Percentiles rank a stretch among this genome's conserved stretches.
Evolutionary conservation across 2,329 filamentous ascomycete species (phyloP).

Genomic region (Endothia cerciana): DNA sequence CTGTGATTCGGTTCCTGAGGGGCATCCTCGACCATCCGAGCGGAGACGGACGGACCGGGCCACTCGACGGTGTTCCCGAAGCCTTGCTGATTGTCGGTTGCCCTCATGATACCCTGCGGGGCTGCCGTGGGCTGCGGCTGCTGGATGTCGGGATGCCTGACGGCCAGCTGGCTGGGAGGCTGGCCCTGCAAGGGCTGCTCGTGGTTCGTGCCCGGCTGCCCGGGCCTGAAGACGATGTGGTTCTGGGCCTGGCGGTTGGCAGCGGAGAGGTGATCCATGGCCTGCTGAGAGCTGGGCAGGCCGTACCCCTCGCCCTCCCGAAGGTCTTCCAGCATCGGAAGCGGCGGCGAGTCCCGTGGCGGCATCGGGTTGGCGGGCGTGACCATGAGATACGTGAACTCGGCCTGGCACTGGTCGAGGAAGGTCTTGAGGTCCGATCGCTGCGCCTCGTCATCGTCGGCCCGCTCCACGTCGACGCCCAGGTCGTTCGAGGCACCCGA

Average conservation of each 20-base stretch:
- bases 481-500: slow-evolving; percentile 46
- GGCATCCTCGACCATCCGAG: slow-evolving; percentile 33
- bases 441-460: slow-evolving; percentile 54
- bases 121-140: slow-evolving; percentile 46
- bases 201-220: slow-evolving; percentile 56
- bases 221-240: slow-evolving; percentile 36
- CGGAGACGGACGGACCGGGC: slow-evolving; percentile 35
- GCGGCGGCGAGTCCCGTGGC: slow-evolving; percentile 63
- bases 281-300: slow-evolving; percentile 47
- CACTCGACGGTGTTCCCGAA: slow-evolving; percentile 43
- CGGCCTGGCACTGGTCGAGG: slow-evolving; percentile 66
- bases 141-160: slow-evolving; percentile 36
- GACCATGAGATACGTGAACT: slow-evolving; percentile 71
- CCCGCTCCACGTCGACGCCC: slow-evolving; percentile 50
- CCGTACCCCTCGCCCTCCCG: slow-evolving; percentile 58
- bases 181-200: slow-evolving; percentile 46
- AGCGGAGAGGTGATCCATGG: slow-evolving; percentile 34
- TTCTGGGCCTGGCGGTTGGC: slow-evolving; percentile 22
- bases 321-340: slow-evolving; percentile 63
- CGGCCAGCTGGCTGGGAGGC: slow-evolving; percentile 32
- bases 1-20: slow-evolving; percentile 41
- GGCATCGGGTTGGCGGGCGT: slow-evolving; percentile 68
- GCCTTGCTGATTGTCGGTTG: slow-evolving; percentile 22
- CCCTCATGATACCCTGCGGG: slow-evolving; percentile 36
- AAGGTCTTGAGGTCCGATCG: slow-evolving; percentile 62